phyloP scores from a whole-genome alignment of 495 filamentous ascomycete species.

The Tuber calosporum region DNA sequence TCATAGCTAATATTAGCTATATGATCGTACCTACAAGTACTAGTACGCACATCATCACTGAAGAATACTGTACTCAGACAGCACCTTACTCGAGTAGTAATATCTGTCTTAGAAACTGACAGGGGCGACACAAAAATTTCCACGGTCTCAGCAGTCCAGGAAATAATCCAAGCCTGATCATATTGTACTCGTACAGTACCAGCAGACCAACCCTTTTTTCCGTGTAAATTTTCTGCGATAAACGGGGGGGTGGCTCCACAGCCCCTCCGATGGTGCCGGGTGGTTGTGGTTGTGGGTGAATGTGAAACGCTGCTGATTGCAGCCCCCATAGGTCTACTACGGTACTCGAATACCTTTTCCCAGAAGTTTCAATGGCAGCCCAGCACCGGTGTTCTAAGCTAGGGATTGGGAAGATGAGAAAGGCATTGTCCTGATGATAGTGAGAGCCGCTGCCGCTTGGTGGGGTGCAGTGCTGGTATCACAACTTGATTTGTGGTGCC shows the following conservation, averaged over 20 bases:
- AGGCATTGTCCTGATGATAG: background rate
- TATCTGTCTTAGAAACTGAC: too few relatives aligned
- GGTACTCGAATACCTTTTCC: background rate
- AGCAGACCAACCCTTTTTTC: background rate
- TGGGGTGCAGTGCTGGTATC: background rate
- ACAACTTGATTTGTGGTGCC: background rate
- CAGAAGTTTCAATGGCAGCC: background rate
- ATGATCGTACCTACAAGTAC: too few relatives aligned
- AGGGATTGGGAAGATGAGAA: background rate
- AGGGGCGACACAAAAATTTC: too few relatives aligned
- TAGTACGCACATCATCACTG: too few relatives aligned
- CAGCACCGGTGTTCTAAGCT: background rate
- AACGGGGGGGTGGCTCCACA: background rate
- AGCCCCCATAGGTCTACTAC: background rate
- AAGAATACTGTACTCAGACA: too few relatives aligned
- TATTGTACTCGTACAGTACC: too few relatives aligned
- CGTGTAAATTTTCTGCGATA: background rate
- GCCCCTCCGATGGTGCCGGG: background rate
- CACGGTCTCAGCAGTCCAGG: too few relatives aligned
- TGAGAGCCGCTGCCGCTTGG: background rate
- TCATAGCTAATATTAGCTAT: too few relatives aligned
- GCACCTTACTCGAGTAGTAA: too few relatives aligned
- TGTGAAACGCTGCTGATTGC: background rate
- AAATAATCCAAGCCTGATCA: too few relatives aligned
- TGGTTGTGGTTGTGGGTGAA: background rate